Evolutionary conservation across 176 grass and related monocot genomes (phyloP), one percentile per base, ranked within the genome.

Genomic region (Juncus effusus): DNA sequence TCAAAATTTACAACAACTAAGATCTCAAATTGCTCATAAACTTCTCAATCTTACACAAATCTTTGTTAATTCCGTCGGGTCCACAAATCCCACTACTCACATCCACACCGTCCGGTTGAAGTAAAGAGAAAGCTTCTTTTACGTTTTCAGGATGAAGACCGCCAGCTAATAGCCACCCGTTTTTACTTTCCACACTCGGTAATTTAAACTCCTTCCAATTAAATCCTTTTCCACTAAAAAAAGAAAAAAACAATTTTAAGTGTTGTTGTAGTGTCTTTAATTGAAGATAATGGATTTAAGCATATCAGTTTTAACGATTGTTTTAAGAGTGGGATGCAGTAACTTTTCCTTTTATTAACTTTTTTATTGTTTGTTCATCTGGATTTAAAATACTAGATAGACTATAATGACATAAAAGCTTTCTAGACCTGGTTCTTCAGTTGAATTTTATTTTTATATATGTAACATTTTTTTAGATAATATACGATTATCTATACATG

Each of bases 51-150:
- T 80, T 91, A 38, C 70, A 50, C 7, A 60, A 16, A 64, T 96
- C 88, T 72, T 96, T 96, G 4, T 8, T 57, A 60, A 96, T 81
- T 16, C 88, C 85, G 74, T 86, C 93, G 15, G 67, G 58, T 61
- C 62, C 75, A 67, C 93, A 91, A 55, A 96, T 91, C n/a, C 93
- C 88, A 16, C 88, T 91, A 63, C 93, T 96, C 19, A 96, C 88
- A 16, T 97, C 93, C 12, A 97, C 64, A 16, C 93, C 93, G 57
- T 88, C 78, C 3, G 91, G 87, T 75, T 70, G 78, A 54, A 91
- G 84, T 61, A 65, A 58, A 72, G 64, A 50, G 55, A 82, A 38
- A 60, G 91, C 87, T 58, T 87, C 79, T 58, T 62, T 82, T 39
- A 95, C 91, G 84, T 95, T 90, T 65, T 80, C 86, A 64, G 83